Evolutionary conservation across 768 basidiomycete genomes (phyloP).

Genomic region (Mrakia gelida): DNA sequence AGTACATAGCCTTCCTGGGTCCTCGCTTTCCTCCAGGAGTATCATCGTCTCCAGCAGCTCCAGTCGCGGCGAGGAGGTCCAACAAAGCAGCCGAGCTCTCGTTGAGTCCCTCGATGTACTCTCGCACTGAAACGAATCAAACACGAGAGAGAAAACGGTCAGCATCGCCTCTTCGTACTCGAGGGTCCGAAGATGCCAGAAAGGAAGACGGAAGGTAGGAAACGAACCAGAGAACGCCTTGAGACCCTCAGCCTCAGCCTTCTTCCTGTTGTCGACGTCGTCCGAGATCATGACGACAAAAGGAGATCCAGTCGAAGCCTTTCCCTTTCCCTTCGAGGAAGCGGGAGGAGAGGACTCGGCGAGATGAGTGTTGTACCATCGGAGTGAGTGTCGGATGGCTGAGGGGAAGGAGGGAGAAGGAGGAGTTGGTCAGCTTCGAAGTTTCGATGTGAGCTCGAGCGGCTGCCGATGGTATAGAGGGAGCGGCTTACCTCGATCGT

Average conservation of each 20-base stretch:
- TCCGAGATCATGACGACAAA: conserved; percentile 78
- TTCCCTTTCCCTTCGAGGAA: conserved; percentile 55
- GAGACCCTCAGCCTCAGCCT: conserved; percentile 65
- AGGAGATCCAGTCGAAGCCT: conserved; percentile 49
- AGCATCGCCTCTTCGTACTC: neutral
- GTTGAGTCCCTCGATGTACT: conserved; percentile 70
- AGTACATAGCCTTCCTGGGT: conserved; percentile 49
- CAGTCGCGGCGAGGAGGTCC: conserved; percentile 65
- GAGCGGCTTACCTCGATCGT: conserved; percentile 69
- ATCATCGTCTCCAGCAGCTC: conserved; percentile 53
- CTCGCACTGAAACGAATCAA: conserved; percentile 52
- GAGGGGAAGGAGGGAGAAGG: conserved; percentile 7
- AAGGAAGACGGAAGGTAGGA: neutral
- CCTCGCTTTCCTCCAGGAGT: conserved; percentile 36
- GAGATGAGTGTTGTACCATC: conserved; percentile 82
- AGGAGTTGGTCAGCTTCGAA: conserved; percentile 16
- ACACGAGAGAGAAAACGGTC: neutral
- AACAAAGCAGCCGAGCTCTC: conserved; percentile 59
- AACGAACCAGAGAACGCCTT: conserved; percentile 58
- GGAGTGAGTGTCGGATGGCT: conserved; percentile 83
- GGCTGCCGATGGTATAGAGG: neutral
- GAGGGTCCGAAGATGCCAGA: too few species aligned
- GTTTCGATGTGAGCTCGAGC: neutral
- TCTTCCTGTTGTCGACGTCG: conserved; percentile 75
- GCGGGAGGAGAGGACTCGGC: conserved; percentile 44